A percentile compares a stretch with the other conserved stretches of the same genome.
Evolutionary conservation across 192 early-diverging fungal genomes (phyloP).

Genomic region (Backusella australiensis): DNA sequence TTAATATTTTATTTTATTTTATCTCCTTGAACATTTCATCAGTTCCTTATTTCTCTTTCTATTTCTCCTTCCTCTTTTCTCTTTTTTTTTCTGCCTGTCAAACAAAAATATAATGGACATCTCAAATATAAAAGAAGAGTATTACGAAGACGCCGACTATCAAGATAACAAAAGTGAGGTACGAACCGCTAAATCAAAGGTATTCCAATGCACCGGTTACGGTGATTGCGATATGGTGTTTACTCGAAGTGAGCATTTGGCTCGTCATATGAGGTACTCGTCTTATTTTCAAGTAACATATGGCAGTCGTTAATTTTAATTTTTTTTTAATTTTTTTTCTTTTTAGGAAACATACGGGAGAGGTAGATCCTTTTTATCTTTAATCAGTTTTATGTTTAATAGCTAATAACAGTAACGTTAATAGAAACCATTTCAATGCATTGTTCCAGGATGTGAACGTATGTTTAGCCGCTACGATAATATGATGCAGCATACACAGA

Average conservation of each 20-base stretch:
- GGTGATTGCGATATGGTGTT: slow-evolving; percentile 56
- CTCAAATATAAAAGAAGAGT: not conserved
- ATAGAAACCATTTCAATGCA: slow-evolving; percentile 70
- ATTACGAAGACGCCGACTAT: not conserved
- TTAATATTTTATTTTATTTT: not conserved
- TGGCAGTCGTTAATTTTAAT: not conserved
- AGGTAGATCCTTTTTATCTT: slow-evolving; percentile 13
- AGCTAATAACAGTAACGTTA: not conserved
- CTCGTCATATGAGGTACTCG: slow-evolving; percentile 38
- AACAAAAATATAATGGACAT: not conserved
- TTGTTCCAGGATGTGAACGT: slow-evolving; percentile 60
- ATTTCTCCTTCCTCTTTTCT: not conserved
- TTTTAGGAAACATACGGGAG: slow-evolving; percentile 38
- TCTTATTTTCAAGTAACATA: slow-evolving; percentile 11
- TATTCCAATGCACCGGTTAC: slow-evolving; percentile 50
- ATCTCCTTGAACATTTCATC: not conserved
- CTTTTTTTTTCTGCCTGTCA: not conserved
- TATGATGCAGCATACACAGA: slow-evolving; percentile 77
- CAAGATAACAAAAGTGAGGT: slow-evolving; percentile 2
- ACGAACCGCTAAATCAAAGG: slow-evolving; percentile 20
- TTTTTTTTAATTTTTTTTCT: slow-evolving; percentile 3
- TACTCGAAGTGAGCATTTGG: slow-evolving; percentile 47
- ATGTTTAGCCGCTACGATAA: slow-evolving; percentile 76
- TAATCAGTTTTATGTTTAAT: not conserved
- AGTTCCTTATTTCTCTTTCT: not conserved